These are phyloP conservation scores for Inga laurina DNA, from an alignment of 306 rosid genomes.

Conservation along the genomic window DNA sequence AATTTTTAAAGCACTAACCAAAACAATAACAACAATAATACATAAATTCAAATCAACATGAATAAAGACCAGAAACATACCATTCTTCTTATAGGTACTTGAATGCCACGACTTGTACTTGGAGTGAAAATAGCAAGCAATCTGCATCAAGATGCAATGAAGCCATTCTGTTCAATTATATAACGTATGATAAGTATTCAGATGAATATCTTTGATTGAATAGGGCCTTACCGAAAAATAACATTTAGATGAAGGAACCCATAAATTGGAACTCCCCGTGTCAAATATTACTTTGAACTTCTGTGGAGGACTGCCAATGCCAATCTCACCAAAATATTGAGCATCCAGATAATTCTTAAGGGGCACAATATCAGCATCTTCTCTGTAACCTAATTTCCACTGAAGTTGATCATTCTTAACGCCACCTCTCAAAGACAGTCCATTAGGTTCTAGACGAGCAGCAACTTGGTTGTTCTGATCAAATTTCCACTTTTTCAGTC, in stretches of 20 bases:
- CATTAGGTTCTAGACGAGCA: slow-evolving; percentile 44
- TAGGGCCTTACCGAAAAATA: slow-evolving; percentile 61
- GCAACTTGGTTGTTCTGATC: slow-evolving; percentile 51
- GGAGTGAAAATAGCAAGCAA: slow-evolving; percentile 71
- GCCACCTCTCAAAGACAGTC: slow-evolving; percentile 18
- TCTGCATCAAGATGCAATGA: slow-evolving; percentile 44
- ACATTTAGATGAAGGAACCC: slow-evolving; percentile 92
- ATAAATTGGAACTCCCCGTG: slow-evolving; percentile 86
- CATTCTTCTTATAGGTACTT: slow-evolving; percentile 48
- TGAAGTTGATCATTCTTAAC: not conserved
- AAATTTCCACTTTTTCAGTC: slow-evolving; percentile 51
- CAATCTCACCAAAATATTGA: slow-evolving; percentile 90
- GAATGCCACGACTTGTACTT: slow-evolving; percentile 60
- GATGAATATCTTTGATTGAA: slow-evolving; percentile 7
- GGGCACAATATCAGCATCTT: slow-evolving; percentile 50
- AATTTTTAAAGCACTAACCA: not conserved
- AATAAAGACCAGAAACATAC: slow-evolving; percentile 6
- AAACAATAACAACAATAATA: not conserved
- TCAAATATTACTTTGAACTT: slow-evolving; percentile 78
- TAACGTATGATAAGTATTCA: not conserved
- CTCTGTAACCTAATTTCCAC: not conserved
- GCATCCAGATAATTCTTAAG: slow-evolving; percentile 90
- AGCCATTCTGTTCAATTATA: not conserved
- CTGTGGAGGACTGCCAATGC: slow-evolving; percentile 84
- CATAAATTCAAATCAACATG: not conserved